These are phyloP conservation scores for Solanum phureja DNA, from an alignment of 257 asterid species.

Conservation along the genomic window DNA sequence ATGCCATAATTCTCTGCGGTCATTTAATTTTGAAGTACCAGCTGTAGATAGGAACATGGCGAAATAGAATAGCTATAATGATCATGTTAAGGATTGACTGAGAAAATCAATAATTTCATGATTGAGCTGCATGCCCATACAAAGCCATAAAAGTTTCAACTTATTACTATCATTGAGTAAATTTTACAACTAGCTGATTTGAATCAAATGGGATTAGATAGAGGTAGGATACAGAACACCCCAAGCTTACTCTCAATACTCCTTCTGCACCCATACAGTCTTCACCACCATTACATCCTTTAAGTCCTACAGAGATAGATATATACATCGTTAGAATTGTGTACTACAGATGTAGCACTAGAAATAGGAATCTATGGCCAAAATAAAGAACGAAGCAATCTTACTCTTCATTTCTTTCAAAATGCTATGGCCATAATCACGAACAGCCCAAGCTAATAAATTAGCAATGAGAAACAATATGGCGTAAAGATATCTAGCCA, in stretches of 20 bases:
- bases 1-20: slow-evolving; percentile 36
- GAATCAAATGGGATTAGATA: not conserved
- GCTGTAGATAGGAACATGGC: slow-evolving; percentile 43
- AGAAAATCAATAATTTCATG: not conserved
- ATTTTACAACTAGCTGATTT: not conserved
- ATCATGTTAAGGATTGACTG: slow-evolving; percentile 15
- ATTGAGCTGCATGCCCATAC: not conserved
- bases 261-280: slow-evolving; percentile 51
- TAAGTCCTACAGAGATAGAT: slow-evolving; percentile 19
- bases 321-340: not conserved
- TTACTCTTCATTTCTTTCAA: slow-evolving; percentile 32
- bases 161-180: not conserved
- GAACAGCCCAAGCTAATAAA: slow-evolving; percentile 47
- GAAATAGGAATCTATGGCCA: not conserved
- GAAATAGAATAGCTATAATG: slow-evolving; percentile 29
- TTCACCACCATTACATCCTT: slow-evolving; percentile 36
- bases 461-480: slow-evolving; percentile 31
- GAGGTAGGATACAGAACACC: slow-evolving; percentile 38
- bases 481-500: slow-evolving; percentile 45
- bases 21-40: slow-evolving; percentile 32
- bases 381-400: not conserved
- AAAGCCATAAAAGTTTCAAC: not conserved
- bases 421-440: slow-evolving; percentile 31
- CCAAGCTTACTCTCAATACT: slow-evolving; percentile 41
- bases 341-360: not conserved